A percentile compares a stretch with the other conserved stretches of the same genome.
These are phyloP conservation scores for Magnaporthiopsis poae DNA, from an alignment of 2,329 filamentous ascomycete species.

Conservation along the genomic window DNA sequence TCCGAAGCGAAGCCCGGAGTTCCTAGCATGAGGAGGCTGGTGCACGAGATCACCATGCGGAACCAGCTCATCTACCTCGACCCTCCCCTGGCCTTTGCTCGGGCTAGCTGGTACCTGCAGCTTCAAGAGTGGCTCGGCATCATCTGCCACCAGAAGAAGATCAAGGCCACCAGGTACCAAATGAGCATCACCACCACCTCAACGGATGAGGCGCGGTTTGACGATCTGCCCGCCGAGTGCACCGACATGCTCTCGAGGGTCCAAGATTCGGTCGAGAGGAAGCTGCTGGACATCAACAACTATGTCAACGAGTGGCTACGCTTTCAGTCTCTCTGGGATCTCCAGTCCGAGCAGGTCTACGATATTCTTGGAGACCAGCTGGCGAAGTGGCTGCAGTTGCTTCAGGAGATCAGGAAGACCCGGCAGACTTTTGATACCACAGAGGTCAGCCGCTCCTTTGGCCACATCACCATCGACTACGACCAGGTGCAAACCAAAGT, in stretches of 20 bases:
- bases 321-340: constrained; percentile 96
- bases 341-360: constrained; percentile 91
- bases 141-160: constrained; percentile 83
- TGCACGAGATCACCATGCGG: constrained; percentile 92
- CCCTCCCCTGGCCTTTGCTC: constrained; percentile 80
- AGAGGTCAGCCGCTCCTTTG: constrained; percentile 84
- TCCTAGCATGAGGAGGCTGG: constrained; percentile 61
- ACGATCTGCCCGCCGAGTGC: constrained; percentile 74
- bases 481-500: constrained; percentile 98
- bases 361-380: constrained; percentile 84
- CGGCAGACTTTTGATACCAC: constrained; percentile 95
- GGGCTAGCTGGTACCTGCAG: constrained; percentile 86
- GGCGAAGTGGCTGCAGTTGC: constrained; percentile 81
- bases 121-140: constrained; percentile 88
- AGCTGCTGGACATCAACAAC: constrained; percentile 64
- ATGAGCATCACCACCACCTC: constrained; percentile 64
- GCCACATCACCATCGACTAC: constrained; percentile 90
- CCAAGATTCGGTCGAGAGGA: constrained; percentile 74
- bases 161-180: constrained; percentile 91
- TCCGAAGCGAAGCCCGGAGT: constrained; percentile 35
- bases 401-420: constrained; percentile 95
- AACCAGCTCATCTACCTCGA: constrained; percentile 97
- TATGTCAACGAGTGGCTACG: constrained; percentile 98
- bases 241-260: constrained; percentile 69
- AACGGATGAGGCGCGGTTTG: constrained; percentile 64